These are phyloP conservation scores for Rhizophora apiculata DNA, from an alignment of 345 rosid species.

Conservation along the genomic window DNA sequence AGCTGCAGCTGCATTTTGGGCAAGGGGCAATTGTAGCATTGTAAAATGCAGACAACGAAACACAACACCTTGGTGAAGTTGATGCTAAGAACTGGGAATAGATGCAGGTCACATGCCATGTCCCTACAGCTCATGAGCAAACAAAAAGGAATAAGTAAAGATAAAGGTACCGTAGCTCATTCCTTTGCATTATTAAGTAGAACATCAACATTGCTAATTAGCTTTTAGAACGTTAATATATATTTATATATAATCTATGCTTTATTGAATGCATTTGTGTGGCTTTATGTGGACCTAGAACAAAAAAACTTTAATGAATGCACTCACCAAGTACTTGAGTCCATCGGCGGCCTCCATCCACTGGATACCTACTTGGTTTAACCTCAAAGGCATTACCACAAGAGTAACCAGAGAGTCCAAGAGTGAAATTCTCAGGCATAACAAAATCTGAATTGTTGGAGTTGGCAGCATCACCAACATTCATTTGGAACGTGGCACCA, in stretches of 20 bases:
- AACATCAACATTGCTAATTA: too few species aligned
- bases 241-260: too few species aligned
- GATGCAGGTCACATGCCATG: conserved; percentile 67
- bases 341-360: conserved; percentile 63
- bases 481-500: conserved; percentile 50
- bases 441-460: conserved; percentile 13
- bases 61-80: conserved; percentile 71
- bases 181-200: too few species aligned
- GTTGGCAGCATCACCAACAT: conserved; percentile 24
- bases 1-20: conserved; percentile 69
- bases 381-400: conserved; percentile 45
- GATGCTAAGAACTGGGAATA: conserved; percentile 69
- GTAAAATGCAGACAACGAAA: conserved; percentile 78
- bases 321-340: conserved; percentile 68
- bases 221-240: too few species aligned
- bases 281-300: too few species aligned
- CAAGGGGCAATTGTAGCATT: conserved; percentile 61
- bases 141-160: too few species aligned
- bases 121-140: conserved; percentile 35
- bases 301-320: background rate
- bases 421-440: conserved; percentile 55
- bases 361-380: conserved; percentile 39
- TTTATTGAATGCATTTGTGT: too few species aligned
- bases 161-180: too few species aligned
- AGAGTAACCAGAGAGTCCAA: conserved; percentile 68